These are phyloP conservation scores for Gillenia trifoliata DNA, from an alignment of 306 rosid species.

Conservation along the genomic window DNA sequence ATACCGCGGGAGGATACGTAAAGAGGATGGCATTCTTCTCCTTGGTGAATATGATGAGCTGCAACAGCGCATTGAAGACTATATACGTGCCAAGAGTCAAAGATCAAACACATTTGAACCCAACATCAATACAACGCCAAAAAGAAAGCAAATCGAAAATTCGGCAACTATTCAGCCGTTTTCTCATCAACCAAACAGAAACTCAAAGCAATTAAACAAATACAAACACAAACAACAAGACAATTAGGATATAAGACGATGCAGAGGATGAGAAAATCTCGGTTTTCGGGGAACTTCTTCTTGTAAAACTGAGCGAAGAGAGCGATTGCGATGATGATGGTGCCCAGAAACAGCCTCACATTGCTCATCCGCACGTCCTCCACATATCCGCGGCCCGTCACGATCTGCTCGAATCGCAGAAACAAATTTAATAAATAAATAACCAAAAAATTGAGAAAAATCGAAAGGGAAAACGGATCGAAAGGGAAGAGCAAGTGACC, in stretches of 20 bases:
- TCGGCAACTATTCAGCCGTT: background rate
- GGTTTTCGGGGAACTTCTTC: constrained; percentile 89
- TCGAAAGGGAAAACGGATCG: background rate
- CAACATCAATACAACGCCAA: background rate
- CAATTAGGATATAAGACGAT: constrained; percentile 76
- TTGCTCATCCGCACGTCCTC: constrained; percentile 93
- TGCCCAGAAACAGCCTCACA: constrained; percentile 56
- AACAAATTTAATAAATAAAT: background rate
- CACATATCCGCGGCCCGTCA: constrained; percentile 64
- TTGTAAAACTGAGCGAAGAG: constrained; percentile 91
- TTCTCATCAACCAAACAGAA: constrained; percentile 11
- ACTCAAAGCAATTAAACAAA: background rate
- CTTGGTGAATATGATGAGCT: constrained; percentile 75
- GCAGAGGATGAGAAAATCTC: constrained; percentile 73
- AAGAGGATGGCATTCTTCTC: constrained; percentile 91
- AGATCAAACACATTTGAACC: constrained; percentile 28
- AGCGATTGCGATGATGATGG: constrained; percentile 67
- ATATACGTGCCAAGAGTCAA: constrained; percentile 74
- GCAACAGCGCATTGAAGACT: constrained; percentile 72
- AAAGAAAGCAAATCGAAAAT: background rate
- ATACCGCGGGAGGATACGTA: constrained; percentile 77
- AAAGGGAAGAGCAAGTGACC: background rate
- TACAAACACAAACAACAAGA: background rate
- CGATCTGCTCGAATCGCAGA: constrained; percentile 37
- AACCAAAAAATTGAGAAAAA: background rate